Percentiles rank a stretch among this genome's conserved stretches.
phyloP scores from a whole-genome alignment of 2,329 filamentous ascomycete species.

The Emericellopsis atlantica region DNA sequence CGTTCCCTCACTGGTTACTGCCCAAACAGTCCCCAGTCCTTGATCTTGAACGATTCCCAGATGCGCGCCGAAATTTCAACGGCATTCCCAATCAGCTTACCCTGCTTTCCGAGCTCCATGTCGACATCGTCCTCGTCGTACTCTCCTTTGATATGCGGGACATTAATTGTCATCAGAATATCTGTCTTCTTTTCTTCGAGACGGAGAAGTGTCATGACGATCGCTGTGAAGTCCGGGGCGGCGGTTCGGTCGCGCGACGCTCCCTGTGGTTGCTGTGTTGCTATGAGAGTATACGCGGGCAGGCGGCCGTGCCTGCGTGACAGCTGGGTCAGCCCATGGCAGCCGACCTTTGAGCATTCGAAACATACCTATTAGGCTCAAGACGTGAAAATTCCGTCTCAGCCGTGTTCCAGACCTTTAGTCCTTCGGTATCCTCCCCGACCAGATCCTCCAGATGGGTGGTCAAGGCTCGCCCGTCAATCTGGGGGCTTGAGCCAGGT shows the following conservation, averaged over 20 bases:
- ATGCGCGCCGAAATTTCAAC: conserved; percentile 57
- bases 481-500: conserved; percentile 38
- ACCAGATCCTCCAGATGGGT: conserved; percentile 59
- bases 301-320: conserved; percentile 20
- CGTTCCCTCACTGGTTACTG: conserved; percentile 5
- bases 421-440: conserved; percentile 46
- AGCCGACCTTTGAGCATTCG: no score
- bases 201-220: conserved; percentile 66
- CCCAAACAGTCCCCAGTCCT: conserved; percentile 67
- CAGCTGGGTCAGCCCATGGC: not conserved
- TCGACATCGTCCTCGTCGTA: conserved; percentile 64
- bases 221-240: conserved; percentile 54
- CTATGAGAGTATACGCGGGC: conserved; percentile 58
- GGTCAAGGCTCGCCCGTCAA: conserved; percentile 58
- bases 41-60: conserved; percentile 62
- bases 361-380: conserved; percentile 22
- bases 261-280: conserved; percentile 40
- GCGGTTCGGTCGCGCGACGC: conserved; percentile 20
- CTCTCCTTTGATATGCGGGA: conserved; percentile 67
- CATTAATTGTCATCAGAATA: conserved; percentile 75
- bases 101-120: conserved; percentile 50
- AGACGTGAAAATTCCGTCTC: conserved; percentile 45
- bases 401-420: conserved; percentile 56
- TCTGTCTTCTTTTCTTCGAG: conserved; percentile 68
- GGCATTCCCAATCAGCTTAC: conserved; percentile 54